Conservation (phyloP, 164 flowering plant species). For the Stephania japonica region DNA sequence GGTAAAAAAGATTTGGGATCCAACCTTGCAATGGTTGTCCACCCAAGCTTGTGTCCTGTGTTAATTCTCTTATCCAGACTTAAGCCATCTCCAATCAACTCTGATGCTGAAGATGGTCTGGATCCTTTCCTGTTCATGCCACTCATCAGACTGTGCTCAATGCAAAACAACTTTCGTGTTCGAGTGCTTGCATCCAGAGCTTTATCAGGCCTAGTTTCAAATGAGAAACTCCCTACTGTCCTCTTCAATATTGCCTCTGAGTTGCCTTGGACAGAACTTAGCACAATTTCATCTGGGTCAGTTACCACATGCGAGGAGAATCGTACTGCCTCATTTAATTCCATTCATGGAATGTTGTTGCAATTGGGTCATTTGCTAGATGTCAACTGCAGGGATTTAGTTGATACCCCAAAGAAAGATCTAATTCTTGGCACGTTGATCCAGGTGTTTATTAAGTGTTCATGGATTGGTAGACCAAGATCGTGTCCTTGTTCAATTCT, state of each 20-base stretch:
- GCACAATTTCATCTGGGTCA: slow-evolving; percentile 12
- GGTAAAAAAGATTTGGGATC: slow-evolving; percentile 34
- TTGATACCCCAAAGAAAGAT: slow-evolving; percentile 57
- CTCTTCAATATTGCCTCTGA: slow-evolving; percentile 61
- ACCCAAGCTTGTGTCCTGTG: slow-evolving; percentile 93
- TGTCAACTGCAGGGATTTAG: slow-evolving; percentile 63
- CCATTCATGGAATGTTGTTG: slow-evolving; percentile 78
- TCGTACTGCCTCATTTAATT: slow-evolving; percentile 40
- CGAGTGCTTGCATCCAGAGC: slow-evolving; percentile 95
- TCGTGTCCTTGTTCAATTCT: slow-evolving; percentile 66
- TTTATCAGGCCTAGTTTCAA: slow-evolving; percentile 72
- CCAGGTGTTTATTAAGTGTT: slow-evolving; percentile 35
- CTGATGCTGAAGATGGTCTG: slow-evolving; percentile 70
- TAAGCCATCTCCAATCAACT: slow-evolving; percentile 75
- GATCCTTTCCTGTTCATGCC: slow-evolving; percentile 91
- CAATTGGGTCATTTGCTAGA: slow-evolving; percentile 73
- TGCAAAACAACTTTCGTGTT: slow-evolving; percentile 77
- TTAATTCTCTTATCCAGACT: slow-evolving; percentile 92
- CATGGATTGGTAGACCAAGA: slow-evolving; percentile 75
- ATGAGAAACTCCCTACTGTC: slow-evolving; percentile 69
- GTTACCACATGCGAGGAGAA: slow-evolving; percentile 11
- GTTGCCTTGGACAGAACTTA: slow-evolving; percentile 36
- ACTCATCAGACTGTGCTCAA: slow-evolving; percentile 75
- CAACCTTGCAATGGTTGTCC: slow-evolving; percentile 62
- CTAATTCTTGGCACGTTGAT: slow-evolving; percentile 53